phyloP scores from a whole-genome alignment of 1,284 basidiomycete genomes.

The Tylopilus orsonianus region DNA sequence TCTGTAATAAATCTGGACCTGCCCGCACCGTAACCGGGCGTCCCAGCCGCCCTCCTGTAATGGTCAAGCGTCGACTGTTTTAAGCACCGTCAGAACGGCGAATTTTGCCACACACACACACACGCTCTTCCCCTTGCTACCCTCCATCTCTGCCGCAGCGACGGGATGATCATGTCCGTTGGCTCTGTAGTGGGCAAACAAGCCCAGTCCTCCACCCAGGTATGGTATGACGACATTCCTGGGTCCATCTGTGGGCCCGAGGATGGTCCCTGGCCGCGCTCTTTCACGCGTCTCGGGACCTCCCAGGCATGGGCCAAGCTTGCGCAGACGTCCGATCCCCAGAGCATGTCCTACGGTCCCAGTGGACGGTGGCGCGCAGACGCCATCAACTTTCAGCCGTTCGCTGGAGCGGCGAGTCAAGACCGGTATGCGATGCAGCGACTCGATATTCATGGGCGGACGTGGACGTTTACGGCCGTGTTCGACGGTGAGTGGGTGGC shows the following conservation, averaged over 20 bases:
- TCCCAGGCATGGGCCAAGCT: slow-evolving; percentile 51
- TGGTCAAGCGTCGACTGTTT: slow-evolving; percentile 34
- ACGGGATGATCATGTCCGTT: slow-evolving; percentile 24
- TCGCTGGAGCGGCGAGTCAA: slow-evolving; percentile 46
- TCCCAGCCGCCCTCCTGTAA: slow-evolving; percentile 17
- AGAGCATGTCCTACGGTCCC: slow-evolving; percentile 41
- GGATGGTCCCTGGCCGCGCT: slow-evolving; percentile 61
- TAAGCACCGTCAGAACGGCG: slow-evolving; percentile 17
- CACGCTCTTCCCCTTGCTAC: not conserved
- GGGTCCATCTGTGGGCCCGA: slow-evolving; percentile 58
- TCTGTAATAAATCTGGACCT: slow-evolving; percentile 28
- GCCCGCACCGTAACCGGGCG: slow-evolving; percentile 21
- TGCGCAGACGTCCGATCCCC: slow-evolving; percentile 48
- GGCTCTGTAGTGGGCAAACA: slow-evolving; percentile 22
- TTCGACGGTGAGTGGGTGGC: slow-evolving; percentile 61
- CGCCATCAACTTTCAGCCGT: slow-evolving; percentile 63
- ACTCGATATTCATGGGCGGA: slow-evolving; percentile 52
- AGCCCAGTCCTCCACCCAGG: slow-evolving; percentile 37
- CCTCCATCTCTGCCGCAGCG: slow-evolving; percentile 1
- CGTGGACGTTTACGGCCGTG: slow-evolving; percentile 65
- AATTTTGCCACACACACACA: slow-evolving; percentile 6
- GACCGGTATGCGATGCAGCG: slow-evolving; percentile 62
- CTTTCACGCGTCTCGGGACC: slow-evolving; percentile 49
- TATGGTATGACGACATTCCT: slow-evolving; percentile 50
- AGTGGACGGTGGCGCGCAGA: slow-evolving; percentile 47